Base-by-base conservation (phyloP, 306 rosid species). In the Cajanus cajan region DNA sequence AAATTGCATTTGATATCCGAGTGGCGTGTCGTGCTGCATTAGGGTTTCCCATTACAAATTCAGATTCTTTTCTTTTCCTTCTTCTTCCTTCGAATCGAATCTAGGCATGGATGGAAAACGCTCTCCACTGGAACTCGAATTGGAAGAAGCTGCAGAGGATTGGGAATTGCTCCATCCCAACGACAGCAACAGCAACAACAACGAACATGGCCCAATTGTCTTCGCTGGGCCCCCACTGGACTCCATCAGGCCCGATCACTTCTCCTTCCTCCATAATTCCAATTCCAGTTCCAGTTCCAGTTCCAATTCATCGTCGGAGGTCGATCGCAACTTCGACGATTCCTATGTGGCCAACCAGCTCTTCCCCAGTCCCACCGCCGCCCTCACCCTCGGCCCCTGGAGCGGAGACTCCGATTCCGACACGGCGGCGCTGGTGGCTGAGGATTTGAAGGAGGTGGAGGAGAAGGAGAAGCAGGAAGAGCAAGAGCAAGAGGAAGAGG, bases 271-370 rank as follows among this genome's bases (percentile, higher is more conserved):
- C 2, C 4, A 5, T 28, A 70, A 40, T 47, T 40, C 78, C 25
- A 12, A 2, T 52, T 51, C 82, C 7, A 75, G 4, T 73, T 50
- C 36, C 58, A 72, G 16, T 68, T 64, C 48, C 68, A 80, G 15
- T 16, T 81, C 81, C 34, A 69, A 14, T 37, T 73, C 67, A 8
- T 25, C 61, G 15, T 44, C 48, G 43, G 83, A 83, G 1, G 24
- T 83, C 0, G 86, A 83, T 64, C 83, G 83, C 36, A 83, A 83
- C 44, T 83, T 83, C 83, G 86, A 83, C 0, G 86, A 83, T 31
- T 54, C 83, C 71, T 83, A 71, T 9, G 71, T 83, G 1, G 83
- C 83, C 1, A 9, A 78, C 37, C 86, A 82, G 25, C 62, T 82
- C 37, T 82, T 52, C 70, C 69, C 82, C 13, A 15, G 47, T 19